Conservation (phyloP, 2,329 filamentous ascomycete species). For the Tolypocladium album region DNA sequence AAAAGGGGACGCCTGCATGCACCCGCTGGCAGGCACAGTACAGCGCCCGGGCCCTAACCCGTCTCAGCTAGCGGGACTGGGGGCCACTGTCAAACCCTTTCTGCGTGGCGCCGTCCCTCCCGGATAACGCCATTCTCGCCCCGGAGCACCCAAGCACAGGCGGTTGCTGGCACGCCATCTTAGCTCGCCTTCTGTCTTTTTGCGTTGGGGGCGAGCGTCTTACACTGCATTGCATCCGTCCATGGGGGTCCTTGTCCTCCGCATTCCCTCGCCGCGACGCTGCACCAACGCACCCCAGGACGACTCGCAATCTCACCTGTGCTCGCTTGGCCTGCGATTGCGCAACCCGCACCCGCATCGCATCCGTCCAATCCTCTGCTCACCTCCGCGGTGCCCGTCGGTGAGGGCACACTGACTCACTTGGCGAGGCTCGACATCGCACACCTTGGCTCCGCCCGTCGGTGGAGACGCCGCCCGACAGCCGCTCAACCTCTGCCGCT, state of each 20-base stretch:
- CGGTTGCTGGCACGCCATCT: not conserved
- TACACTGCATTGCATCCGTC: too few species aligned
- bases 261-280: not conserved
- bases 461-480: not conserved
- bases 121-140: constrained; percentile 27
- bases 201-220: not conserved
- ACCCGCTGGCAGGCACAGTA: not conserved
- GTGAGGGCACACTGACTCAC: not conserved
- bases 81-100: not conserved
- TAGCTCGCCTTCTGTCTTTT: not conserved
- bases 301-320: not conserved
- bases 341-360: not conserved
- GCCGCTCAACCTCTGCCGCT: not conserved
- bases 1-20: too few species aligned
- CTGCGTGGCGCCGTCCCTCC: not conserved
- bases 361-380: not conserved
- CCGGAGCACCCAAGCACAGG: constrained; percentile 19
- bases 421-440: not conserved
- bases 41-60: not conserved
- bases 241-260: not conserved
- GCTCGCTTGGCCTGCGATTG: not conserved
- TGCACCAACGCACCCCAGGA: not conserved
- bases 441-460: not conserved
- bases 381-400: not conserved
- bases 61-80: not conserved